Evolutionary conservation across 2,329 filamentous ascomycete genomes (phyloP).

Genomic region (Alternaria sp.): DNA sequence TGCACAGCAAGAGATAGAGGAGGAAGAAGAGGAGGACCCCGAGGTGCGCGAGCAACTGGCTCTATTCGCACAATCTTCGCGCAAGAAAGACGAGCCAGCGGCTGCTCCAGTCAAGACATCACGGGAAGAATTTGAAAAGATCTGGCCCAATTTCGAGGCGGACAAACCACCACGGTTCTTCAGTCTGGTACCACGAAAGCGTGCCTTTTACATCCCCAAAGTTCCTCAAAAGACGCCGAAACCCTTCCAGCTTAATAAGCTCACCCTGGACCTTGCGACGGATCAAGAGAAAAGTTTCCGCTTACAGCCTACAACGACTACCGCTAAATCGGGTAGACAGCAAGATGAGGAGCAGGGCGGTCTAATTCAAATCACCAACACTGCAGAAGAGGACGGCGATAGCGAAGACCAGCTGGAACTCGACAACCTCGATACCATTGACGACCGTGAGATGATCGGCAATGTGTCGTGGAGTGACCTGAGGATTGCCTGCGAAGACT

Average conservation of each 20-base stretch:
- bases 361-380: slow-evolving; percentile 56
- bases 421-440: slow-evolving; percentile 59
- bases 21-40: slow-evolving; percentile 47
- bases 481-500: slow-evolving; percentile 85
- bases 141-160: slow-evolving; percentile 82
- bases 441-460: slow-evolving; percentile 71
- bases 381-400: slow-evolving; percentile 56
- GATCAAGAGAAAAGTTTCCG: slow-evolving; percentile 89
- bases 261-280: slow-evolving; percentile 82
- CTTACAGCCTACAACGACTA: slow-evolving; percentile 65
- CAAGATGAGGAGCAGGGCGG: slow-evolving; percentile 64
- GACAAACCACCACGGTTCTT: slow-evolving; percentile 80
- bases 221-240: slow-evolving; percentile 81
- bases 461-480: slow-evolving; percentile 83
- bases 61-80: slow-evolving; percentile 40
- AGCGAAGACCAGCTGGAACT: slow-evolving; percentile 55
- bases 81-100: slow-evolving; percentile 54
- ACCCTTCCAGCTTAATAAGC: slow-evolving; percentile 83
- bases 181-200: slow-evolving; percentile 81
- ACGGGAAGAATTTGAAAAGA: slow-evolving; percentile 77
- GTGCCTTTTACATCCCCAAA: slow-evolving; percentile 80
- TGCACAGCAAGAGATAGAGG: slow-evolving; percentile 34
- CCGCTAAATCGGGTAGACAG: slow-evolving; percentile 58
- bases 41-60: slow-evolving; percentile 46
- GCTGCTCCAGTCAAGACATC: slow-evolving; percentile 76